Percentiles rank a stretch among this genome's conserved stretches.
Evolutionary conservation across 2,329 filamentous ascomycete genomes (phyloP).

Genomic region (Thelonectria discophora): DNA sequence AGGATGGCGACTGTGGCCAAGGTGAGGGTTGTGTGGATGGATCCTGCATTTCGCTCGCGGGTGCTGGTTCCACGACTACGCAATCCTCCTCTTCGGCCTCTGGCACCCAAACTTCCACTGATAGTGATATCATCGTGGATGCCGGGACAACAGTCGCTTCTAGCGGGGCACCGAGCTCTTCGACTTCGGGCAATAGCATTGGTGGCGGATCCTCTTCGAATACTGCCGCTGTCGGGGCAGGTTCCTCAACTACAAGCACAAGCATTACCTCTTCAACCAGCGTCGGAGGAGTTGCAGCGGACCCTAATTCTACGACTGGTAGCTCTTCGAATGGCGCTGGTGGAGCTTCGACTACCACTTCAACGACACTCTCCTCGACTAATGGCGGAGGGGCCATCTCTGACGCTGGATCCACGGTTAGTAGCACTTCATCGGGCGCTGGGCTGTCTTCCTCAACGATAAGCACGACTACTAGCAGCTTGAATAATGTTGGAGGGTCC

Average conservation of each 20-base stretch:
- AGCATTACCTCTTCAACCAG: neutral
- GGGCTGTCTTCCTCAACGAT: neutral
- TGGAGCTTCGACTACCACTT: too few relatives aligned
- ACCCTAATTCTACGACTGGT: too few relatives aligned
- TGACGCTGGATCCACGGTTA: neutral
- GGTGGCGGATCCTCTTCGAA: neutral
- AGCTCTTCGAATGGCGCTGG: too few relatives aligned
- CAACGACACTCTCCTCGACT: neutral
- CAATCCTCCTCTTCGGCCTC: neutral
- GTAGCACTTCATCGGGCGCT: neutral
- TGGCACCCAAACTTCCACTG: neutral
- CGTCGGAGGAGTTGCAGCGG: too few relatives aligned
- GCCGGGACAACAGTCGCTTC: neutral
- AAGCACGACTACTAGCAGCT: neutral
- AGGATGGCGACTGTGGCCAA: neutral
- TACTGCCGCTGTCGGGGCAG: neutral
- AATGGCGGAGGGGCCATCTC: neutral
- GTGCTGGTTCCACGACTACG: neutral
- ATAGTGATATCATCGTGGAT: neutral
- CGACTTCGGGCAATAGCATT: neutral
- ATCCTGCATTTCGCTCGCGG: neutral
- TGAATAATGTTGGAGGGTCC: neutral
- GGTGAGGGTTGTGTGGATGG: neutral
- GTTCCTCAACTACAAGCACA: neutral
- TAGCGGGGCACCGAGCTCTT: neutral